phyloP scores from a whole-genome alignment of 192 early-diverging fungal species.

The Gigaspora rosea region DNA sequence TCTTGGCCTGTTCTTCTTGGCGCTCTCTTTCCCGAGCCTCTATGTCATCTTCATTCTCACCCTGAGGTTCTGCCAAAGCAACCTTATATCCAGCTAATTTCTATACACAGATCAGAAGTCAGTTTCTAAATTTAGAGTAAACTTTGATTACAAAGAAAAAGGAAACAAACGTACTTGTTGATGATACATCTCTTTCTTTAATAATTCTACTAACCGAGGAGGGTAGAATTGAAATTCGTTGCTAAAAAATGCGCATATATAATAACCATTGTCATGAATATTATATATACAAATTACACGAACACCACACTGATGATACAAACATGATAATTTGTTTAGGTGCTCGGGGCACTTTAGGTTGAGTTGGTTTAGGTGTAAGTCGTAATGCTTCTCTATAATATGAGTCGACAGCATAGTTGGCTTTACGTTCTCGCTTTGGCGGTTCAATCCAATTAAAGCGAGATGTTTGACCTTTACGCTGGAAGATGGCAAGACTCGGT shows the following conservation, averaged over 20 bases:
- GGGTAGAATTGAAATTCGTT: conserved; percentile 96
- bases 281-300: background rate
- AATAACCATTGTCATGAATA: background rate
- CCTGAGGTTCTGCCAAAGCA: conserved; percentile 51
- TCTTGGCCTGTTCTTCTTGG: conserved; percentile 77
- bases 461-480: conserved; percentile 56
- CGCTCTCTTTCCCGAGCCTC: conserved; percentile 61
- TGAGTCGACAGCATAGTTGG: conserved; percentile 88
- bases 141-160: background rate
- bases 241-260: conserved; percentile 41
- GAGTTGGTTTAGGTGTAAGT: conserved; percentile 56
- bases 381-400: conserved; percentile 90
- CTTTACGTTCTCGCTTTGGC: conserved; percentile 91
- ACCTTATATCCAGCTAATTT: conserved; percentile 75
- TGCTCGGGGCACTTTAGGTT: conserved; percentile 58
- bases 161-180: conserved; percentile 49
- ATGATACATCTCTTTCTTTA: conserved; percentile 79
- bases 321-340: conserved; percentile 65
- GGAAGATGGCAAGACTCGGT: background rate
- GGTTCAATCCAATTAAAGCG: conserved; percentile 91
- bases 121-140: no score
- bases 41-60: conserved; percentile 40
- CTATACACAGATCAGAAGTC: conserved; percentile 24
- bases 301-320: background rate
- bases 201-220: conserved; percentile 70